Percentiles rank a stretch among this genome's conserved stretches.
phyloP scores from a whole-genome alignment of 371 early-diverging fungal genomes.

The Sporodiniella umbellata region DNA sequence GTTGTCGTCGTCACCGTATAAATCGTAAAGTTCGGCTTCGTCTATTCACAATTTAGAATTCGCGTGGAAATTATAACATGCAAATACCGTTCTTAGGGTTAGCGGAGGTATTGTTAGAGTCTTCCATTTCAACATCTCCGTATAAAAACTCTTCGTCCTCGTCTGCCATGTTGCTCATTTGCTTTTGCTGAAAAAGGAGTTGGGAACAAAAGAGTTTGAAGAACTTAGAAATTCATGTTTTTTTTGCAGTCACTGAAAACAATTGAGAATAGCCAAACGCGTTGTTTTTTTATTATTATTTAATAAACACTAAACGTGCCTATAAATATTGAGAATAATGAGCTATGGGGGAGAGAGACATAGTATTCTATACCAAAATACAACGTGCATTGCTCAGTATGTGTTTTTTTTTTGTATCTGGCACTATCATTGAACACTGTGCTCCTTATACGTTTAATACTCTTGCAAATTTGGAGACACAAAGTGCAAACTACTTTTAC shows the following conservation, averaged over 20 bases:
- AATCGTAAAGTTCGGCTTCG: conserved; percentile 21
- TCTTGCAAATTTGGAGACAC: too few relatives aligned
- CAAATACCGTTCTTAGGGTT: conserved; percentile 12
- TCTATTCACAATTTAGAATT: conserved; percentile 2
- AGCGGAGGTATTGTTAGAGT: not conserved
- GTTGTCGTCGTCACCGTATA: conserved; percentile 17
- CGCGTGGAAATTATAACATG: not conserved
- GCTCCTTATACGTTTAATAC: too few relatives aligned
- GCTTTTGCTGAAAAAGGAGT: not conserved
- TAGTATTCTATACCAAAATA: too few relatives aligned
- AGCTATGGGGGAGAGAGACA: too few relatives aligned
- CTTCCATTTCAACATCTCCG: conserved; percentile 12
- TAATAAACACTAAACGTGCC: too few relatives aligned
- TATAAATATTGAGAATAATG: too few relatives aligned
- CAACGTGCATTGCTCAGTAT: too few relatives aligned
- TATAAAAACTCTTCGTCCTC: conserved; percentile 28
- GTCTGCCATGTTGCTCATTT: conserved; percentile 16
- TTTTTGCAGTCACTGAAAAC: not conserved
- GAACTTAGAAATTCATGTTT: not conserved
- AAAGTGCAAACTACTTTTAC: too few relatives aligned
- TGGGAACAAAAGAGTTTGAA: not conserved
- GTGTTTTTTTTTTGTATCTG: too few relatives aligned
- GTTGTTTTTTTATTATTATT: too few relatives aligned
- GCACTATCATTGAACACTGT: too few relatives aligned
- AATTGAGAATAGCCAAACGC: too few relatives aligned